Evolutionary conservation across 2,329 filamentous ascomycete genomes (phyloP).

Genomic region (Eutypella sp.): DNA sequence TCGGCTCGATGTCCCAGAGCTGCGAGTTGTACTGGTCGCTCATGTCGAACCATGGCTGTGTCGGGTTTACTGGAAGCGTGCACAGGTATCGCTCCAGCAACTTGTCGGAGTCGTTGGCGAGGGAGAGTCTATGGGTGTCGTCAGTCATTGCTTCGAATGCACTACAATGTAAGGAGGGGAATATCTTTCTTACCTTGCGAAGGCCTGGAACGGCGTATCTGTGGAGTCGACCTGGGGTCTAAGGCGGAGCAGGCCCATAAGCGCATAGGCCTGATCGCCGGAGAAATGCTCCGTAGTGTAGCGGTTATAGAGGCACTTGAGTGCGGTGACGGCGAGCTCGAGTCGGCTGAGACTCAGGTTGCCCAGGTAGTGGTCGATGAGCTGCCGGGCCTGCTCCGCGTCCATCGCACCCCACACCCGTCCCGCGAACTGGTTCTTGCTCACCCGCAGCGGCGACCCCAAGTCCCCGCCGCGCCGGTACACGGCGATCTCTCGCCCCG

Average conservation of each 20-base stretch:
- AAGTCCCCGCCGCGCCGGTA: conserved; percentile 22
- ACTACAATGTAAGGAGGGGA: neutral
- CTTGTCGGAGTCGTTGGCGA: conserved; percentile 25
- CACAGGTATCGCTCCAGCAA: conserved; percentile 39
- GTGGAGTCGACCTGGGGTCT: conserved; percentile 27
- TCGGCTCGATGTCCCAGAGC: conserved; percentile 40
- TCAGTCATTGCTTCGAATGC: neutral
- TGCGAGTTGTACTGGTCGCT: conserved; percentile 33
- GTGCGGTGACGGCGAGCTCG: conserved; percentile 25
- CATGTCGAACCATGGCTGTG: conserved; percentile 35
- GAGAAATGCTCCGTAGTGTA: conserved; percentile 16
- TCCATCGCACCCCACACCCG: conserved; percentile 22
- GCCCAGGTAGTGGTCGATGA: conserved; percentile 31
- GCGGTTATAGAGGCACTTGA: conserved; percentile 27
- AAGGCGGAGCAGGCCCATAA: conserved; percentile 31
- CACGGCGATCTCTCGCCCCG: conserved; percentile 14
- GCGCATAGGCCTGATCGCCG: conserved; percentile 31
- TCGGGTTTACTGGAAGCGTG: conserved; percentile 25
- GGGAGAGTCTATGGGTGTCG: conserved; percentile 17
- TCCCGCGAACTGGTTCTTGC: conserved; percentile 29
- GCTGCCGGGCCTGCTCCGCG: conserved; percentile 21
- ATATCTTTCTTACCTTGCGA: conserved; percentile 19
- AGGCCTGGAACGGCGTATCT: conserved; percentile 32
- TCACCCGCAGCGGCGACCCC: conserved; percentile 13
- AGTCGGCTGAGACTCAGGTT: conserved; percentile 27